Percentiles rank a stretch among this genome's conserved stretches.
Conservation (phyloP, 176 grass and related monocot genomes). For the Eragrostis nindensis region DNA sequence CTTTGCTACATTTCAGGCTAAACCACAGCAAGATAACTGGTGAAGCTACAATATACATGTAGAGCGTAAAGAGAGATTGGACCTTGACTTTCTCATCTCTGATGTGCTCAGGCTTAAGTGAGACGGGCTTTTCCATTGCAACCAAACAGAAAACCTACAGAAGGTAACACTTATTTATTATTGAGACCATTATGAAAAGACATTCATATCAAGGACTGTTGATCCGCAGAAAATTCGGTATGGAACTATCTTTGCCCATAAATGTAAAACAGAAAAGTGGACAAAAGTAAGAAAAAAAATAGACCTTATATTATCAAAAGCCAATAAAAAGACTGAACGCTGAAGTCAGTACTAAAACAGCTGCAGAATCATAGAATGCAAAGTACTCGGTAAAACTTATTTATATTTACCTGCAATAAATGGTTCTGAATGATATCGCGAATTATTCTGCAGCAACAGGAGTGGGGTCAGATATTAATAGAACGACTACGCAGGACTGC, state of each 20-base stretch:
- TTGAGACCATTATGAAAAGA: neutral
- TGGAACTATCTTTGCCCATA: slow-evolving; percentile 3
- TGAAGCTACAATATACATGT: neutral
- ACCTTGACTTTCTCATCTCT: slow-evolving; percentile 99
- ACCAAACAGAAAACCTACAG: slow-evolving; percentile 93
- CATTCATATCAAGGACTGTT: too few species aligned
- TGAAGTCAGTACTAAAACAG: slow-evolving; percentile 2
- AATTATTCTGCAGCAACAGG: slow-evolving; percentile 86
- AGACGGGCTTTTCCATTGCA: slow-evolving; percentile 99
- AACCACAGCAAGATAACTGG: slow-evolving; percentile 20
- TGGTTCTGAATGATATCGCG: slow-evolving; percentile 99
- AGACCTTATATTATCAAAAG: neutral
- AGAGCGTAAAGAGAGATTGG: slow-evolving; percentile 26
- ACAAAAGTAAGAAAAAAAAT: neutral
- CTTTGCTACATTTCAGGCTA: slow-evolving; percentile 20
- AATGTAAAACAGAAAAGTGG: neutral
- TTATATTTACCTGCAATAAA: slow-evolving; percentile 84
- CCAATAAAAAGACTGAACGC: slow-evolving; percentile 11
- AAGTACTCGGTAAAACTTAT: slow-evolving; percentile 2
- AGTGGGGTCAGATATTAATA: slow-evolving; percentile 40
- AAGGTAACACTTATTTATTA: slow-evolving; percentile 31
- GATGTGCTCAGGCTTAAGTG: slow-evolving; percentile 98
- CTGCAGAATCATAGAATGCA: slow-evolving; percentile 18
- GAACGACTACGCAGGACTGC: neutral
- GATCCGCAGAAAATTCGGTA: neutral